Evolutionary conservation across 2,329 filamentous ascomycete genomes (phyloP), one percentile per base, ranked within the genome.

Genomic region (Bipolaris victoriae): DNA sequence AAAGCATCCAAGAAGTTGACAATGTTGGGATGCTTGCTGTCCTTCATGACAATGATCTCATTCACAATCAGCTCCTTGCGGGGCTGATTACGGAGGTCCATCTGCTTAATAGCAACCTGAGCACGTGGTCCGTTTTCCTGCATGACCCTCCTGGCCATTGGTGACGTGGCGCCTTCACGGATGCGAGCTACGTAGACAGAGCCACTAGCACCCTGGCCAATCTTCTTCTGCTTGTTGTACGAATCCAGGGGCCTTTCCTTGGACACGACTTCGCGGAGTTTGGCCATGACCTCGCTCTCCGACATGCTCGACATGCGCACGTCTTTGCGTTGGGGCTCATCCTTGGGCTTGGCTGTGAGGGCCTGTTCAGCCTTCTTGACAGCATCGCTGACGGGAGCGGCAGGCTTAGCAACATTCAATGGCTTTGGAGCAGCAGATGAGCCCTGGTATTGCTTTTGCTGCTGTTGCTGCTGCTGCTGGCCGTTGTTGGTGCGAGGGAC

Each of bases 11-110:
- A 82, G 80, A 97, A 99, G 80, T 99, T 99, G 78, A 99, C 95
- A 81, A 99, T 99, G 78, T 99, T 99, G 60, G 90, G 89, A 77
- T 99, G 95, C 75, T 93, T 91, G 82, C 92, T 97, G 80, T 99
- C 95, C 81, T 98, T 97, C 95, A 99, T 99, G 58, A 99, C 95
- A 81, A 99, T 96, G 73, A 99, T 99, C 74, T 99, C 95, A 77
- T 99, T 99, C 51, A 99, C 95, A 72, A 99, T 99, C 71, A 99
- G 82, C 79, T 99, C 95, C 83, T 99, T 99, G 57, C 95, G 86
- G 46, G 95, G 95, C 78, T 99, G 95, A 74, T 96, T 95, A 49
- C 94, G 92, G 54, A 99, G 86, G 80, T 99, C 95, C 95, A 99
- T 99, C 80, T 99, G 95, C 82, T 99, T 99, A 76, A 99, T 99